phyloP scores from a whole-genome alignment of 495 filamentous ascomycete species.

The Penicillium atrosanguineum region DNA sequence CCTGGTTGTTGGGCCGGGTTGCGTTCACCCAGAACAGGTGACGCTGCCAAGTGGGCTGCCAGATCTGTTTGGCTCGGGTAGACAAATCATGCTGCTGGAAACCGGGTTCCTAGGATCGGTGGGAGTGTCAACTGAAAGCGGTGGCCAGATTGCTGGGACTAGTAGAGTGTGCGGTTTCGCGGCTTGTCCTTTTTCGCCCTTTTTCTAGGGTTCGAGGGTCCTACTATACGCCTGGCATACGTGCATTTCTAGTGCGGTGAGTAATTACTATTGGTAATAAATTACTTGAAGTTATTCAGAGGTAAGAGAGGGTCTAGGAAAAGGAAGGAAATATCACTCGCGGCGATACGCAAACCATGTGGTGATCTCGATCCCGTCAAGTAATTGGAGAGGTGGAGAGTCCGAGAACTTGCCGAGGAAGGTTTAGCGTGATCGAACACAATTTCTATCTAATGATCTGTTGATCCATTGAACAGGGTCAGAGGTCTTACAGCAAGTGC shows the following conservation, averaged over 20 bases:
- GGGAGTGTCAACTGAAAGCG: background rate
- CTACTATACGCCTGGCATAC: background rate
- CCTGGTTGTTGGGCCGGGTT: slow-evolving; percentile 13
- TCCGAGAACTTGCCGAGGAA: background rate
- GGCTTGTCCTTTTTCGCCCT: background rate
- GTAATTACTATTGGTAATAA: background rate
- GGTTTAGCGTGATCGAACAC: background rate
- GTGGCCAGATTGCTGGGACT: background rate
- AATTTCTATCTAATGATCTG: too few species aligned
- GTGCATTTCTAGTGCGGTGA: background rate
- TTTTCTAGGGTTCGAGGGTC: background rate
- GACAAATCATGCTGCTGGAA: background rate
- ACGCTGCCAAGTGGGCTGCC: background rate
- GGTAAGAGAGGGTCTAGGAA: background rate
- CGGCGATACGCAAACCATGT: slow-evolving; percentile 4
- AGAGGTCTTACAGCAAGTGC: too few species aligned
- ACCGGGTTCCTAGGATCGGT: slow-evolving; percentile 2
- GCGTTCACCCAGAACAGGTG: slow-evolving; percentile 11
- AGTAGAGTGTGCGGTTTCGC: background rate
- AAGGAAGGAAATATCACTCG: slow-evolving; percentile 11
- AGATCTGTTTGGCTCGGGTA: background rate
- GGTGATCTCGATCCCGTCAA: background rate
- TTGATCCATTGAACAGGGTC: too few species aligned
- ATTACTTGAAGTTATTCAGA: background rate
- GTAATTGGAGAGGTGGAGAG: background rate